Evolutionary conservation across 257 asterid genomes (phyloP).

Genomic region (Euphrasia confusa): DNA sequence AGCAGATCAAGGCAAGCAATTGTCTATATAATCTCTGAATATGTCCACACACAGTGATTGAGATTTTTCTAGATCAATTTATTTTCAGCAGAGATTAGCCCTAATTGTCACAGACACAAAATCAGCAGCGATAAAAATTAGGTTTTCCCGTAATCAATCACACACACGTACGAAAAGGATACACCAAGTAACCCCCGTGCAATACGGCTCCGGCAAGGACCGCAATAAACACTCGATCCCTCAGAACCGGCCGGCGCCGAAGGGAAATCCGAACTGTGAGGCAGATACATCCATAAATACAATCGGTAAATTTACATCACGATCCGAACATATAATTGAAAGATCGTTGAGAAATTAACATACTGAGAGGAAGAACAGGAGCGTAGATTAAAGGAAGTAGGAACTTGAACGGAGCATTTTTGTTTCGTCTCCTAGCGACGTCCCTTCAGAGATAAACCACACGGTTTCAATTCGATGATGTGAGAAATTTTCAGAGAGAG

Average conservation of each 20-base stretch:
- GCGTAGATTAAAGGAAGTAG: conserved; percentile 67
- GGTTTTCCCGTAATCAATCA: not conserved
- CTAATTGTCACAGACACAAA: not conserved
- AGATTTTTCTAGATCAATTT: conserved; percentile 5
- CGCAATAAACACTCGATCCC: conserved; percentile 61
- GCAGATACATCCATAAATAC: not conserved
- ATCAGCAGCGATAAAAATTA: conserved; percentile 2
- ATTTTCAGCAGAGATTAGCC: not conserved
- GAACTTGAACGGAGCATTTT: conserved; percentile 55
- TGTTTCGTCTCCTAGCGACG: conserved; percentile 45
- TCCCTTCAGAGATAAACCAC: conserved; percentile 31
- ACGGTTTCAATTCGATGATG: conserved; percentile 19
- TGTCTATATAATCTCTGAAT: not conserved
- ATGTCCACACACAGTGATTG: not conserved
- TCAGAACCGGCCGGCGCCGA: conserved; percentile 66
- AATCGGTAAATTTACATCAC: not conserved
- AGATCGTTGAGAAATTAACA: conserved; percentile 21
- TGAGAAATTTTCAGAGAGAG: not conserved
- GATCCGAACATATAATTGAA: not conserved
- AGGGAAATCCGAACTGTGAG: conserved; percentile 36
- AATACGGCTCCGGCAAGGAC: conserved; percentile 80
- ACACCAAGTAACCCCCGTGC: conserved; percentile 63
- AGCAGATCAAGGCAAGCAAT: not conserved
- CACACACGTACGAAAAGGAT: conserved; percentile 26
- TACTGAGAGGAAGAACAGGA: conserved; percentile 81